phyloP scores from a whole-genome alignment of 2,329 filamentous ascomycete genomes.

The Fusarium armeniacum region DNA sequence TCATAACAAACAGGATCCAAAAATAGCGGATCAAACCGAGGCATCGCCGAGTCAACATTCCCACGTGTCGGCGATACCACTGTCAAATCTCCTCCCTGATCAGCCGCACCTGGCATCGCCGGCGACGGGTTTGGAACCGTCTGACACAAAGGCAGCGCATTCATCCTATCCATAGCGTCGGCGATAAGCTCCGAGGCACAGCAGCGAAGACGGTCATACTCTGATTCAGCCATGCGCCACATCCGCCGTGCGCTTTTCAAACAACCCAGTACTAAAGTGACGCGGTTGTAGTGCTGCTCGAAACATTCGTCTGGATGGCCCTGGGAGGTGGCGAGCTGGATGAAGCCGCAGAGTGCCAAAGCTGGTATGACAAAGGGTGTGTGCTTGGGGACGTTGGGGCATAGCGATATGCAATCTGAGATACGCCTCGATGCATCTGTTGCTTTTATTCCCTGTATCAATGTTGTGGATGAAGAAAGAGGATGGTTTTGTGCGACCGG shows the following conservation, averaged over 20 bases:
- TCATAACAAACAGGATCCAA: constrained; percentile 31
- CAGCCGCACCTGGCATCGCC: neutral
- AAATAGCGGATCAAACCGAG: constrained; percentile 24
- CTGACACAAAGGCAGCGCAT: constrained; percentile 33
- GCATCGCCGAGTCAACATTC: constrained; percentile 2
- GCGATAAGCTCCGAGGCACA: constrained; percentile 37
- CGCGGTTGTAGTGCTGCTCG: constrained; percentile 44
- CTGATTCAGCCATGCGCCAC: constrained; percentile 39
- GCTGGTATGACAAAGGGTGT: constrained; percentile 42
- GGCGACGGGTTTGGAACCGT: constrained; percentile 6
- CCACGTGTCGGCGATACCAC: constrained; percentile 8
- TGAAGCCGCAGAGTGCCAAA: constrained; percentile 35
- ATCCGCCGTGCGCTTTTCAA: constrained; percentile 38
- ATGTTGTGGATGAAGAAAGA: constrained; percentile 21
- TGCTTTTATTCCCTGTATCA: constrained; percentile 45
- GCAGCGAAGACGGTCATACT: constrained; percentile 37
- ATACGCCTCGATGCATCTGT: constrained; percentile 44
- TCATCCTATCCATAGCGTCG: constrained; percentile 45
- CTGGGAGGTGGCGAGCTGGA: constrained; percentile 40
- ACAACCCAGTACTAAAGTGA: constrained; percentile 33
- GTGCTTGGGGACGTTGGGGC: constrained; percentile 40
- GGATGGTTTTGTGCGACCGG: constrained; percentile 24
- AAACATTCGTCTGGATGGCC: constrained; percentile 45
- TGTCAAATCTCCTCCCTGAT: constrained; percentile 1
- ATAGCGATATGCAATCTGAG: constrained; percentile 42